phyloP scores from a whole-genome alignment of 192 early-diverging fungal genomes.

The Entomortierella beljakovae region DNA sequence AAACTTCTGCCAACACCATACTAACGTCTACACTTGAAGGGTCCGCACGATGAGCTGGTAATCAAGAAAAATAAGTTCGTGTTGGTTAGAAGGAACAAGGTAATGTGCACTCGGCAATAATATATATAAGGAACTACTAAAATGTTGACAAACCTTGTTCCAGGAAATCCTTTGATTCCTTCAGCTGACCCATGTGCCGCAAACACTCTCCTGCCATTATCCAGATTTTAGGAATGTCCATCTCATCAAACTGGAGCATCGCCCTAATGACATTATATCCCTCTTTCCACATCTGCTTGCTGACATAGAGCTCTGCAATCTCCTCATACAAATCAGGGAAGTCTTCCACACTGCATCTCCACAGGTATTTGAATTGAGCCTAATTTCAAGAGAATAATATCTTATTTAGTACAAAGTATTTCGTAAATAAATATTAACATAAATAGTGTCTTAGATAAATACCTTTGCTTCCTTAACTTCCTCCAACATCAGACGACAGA shows the following conservation, averaged over 20 bases:
- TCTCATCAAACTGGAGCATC: constrained; percentile 58
- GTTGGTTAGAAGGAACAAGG: background rate
- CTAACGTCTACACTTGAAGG: constrained; percentile 74
- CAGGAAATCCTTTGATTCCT: constrained; percentile 41
- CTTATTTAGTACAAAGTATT: background rate
- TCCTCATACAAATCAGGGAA: constrained; percentile 81
- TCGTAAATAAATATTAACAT: too few species aligned
- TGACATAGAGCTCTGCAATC: constrained; percentile 79
- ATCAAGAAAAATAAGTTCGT: background rate
- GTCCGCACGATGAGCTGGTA: constrained; percentile 65
- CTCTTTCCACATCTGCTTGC: constrained; percentile 66
- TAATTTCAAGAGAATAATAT: constrained; percentile 44
- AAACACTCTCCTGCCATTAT: constrained; percentile 54
- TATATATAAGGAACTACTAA: background rate
- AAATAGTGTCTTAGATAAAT: background rate
- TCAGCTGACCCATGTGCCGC: constrained; percentile 38
- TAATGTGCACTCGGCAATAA: too few species aligned
- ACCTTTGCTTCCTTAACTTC: constrained; percentile 76
- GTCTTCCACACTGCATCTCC: constrained; percentile 57
- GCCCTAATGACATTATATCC: constrained; percentile 72
- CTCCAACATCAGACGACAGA: constrained; percentile 79
- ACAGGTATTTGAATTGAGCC: constrained; percentile 75
- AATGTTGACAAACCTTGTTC: constrained; percentile 30
- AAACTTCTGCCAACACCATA: constrained; percentile 76
- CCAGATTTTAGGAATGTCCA: constrained; percentile 50